Base-by-base conservation (phyloP, 495 filamentous ascomycete genomes). In the Xylaria venustula region DNA sequence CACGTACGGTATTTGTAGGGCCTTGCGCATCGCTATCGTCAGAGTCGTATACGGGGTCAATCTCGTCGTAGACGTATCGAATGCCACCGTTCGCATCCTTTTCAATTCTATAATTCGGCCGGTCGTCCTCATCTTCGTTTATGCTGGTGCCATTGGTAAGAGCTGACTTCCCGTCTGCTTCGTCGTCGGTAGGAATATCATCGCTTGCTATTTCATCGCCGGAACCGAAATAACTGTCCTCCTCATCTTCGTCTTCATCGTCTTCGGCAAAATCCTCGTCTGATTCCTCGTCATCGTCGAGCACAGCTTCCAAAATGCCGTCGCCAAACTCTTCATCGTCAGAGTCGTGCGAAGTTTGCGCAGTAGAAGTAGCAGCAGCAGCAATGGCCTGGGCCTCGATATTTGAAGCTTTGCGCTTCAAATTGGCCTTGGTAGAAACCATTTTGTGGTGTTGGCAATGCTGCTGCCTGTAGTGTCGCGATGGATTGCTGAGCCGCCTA, bases 41-140 rank as follows among this genome's bases (percentile, higher is more conserved):
- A 1, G 92, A 94, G 69, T 96, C 94, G 77, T 98, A 97, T 52
- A 92, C 90, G 0, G 94, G 91, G 60, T 98, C 90, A 60, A 98
- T 94, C 63, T 97, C 93, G 58, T 87, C 81, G 74, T 92, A 93
- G 30, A 73, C 79, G 54, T 84, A 84, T 67, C 80, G 73, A 44
- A 71, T 73, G 59, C 75, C 74, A 11, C 80, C 81, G 67, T 83
- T 83, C 52, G 81, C 82, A 49, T 85, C 81, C 62, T 67, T 81
- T 36, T 80, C 79, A 42, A 89, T 71, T 48, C 74, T 83, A 64
- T 85, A 87, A 58, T 87, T 86, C n/a, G 79, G 78, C 37, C 69
- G 65, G 36, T 71, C 68, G 51, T 77, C 73, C 9, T 79, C 79
- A 42, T 78, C 75, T 15, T 69, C 68, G 44, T 62, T 54, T 28